Base-by-base conservation (phyloP, 768 basidiomycete species). In the Cyathus striatus region DNA sequence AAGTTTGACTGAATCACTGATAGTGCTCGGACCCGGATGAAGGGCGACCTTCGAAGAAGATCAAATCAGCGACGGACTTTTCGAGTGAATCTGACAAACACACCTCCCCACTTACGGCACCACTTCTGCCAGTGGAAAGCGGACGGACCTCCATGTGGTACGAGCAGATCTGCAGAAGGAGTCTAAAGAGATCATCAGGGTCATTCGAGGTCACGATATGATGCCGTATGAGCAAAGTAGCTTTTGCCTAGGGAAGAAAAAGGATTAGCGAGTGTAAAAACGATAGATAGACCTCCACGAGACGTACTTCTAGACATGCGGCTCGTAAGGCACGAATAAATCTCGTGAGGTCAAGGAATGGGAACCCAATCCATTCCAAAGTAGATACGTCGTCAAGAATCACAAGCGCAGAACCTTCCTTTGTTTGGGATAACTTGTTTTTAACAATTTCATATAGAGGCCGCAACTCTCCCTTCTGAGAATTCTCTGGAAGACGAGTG, bases 41-140 rank as follows among this genome's bases (percentile, higher is more conserved):
- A 85, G 54, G 17, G 80, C 76, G 24, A 84, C 61, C 86, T 86
- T 46, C 5, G n/a, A 38, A n/a, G 25, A 16, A 7, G 20, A 26
- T n/a, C 14, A 16, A 47, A 24, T 30, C 23, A 39, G 41, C 38
- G 27, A 16, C 27, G 33, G 10, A 40, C 38, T 9, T 27, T 27
- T 7, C 16, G 40, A 23, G 12, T 13, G 10, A 23, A 26, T 38
- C 37, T 21, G n/a, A 33, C 21, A 36, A 47, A 40, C 69, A 16
- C 40, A 86, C 88, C 71, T 89, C 83, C 16, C 88, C 89, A 45
- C 79, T 86, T 22, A 91, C 83, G 17, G 79, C 70, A 2, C 86
- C 87, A 47, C 89, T 90, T 20, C 80, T 68, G 4, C 88, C 88
- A 48, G 83, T 89, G 1, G 80, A 68, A 5, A 91, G 66, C 1